Percentiles rank a stretch among this genome's conserved stretches.
phyloP scores from a whole-genome alignment of 768 basidiomycete species.

The Leccinellum luteum region DNA sequence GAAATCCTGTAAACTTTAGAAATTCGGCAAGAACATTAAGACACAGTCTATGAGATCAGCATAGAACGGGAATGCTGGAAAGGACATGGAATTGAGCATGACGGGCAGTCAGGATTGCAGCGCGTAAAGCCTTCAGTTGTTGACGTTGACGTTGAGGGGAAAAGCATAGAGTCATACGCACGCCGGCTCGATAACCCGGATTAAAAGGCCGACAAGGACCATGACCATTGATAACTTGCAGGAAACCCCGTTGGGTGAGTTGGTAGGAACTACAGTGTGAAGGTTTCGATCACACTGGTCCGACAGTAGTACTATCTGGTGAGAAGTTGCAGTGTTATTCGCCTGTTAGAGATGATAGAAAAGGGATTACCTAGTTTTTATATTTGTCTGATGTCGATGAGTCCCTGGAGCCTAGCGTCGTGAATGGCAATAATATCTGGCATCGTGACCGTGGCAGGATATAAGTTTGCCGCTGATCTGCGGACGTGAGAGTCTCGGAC shows the following conservation, averaged over 20 bases:
- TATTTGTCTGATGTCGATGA: no score
- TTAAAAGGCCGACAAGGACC: background rate
- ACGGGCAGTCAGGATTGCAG: background rate
- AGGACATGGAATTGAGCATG: constrained; percentile 1
- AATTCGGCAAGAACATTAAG: constrained; percentile 28
- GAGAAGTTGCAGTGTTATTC: no score
- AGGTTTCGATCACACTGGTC: background rate
- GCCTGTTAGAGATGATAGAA: no score
- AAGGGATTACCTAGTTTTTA: no score
- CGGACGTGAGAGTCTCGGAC: no score
- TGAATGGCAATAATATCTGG: no score
- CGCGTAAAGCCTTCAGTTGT: background rate
- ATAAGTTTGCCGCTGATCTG: no score
- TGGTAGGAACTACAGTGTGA: background rate
- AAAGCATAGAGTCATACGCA: background rate
- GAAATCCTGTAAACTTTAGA: constrained; percentile 23
- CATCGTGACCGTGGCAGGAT: no score
- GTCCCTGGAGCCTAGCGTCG: no score
- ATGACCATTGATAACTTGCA: background rate
- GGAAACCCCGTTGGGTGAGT: background rate
- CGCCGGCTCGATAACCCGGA: background rate
- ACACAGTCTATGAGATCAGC: constrained; percentile 34
- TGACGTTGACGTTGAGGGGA: background rate
- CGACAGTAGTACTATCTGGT: no score
- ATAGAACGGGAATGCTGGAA: constrained; percentile 2